Percentiles rank a stretch among this genome's conserved stretches.
Evolutionary conservation across 306 rosid genomes (phyloP).

Genomic region (Albizia julibrissin): DNA sequence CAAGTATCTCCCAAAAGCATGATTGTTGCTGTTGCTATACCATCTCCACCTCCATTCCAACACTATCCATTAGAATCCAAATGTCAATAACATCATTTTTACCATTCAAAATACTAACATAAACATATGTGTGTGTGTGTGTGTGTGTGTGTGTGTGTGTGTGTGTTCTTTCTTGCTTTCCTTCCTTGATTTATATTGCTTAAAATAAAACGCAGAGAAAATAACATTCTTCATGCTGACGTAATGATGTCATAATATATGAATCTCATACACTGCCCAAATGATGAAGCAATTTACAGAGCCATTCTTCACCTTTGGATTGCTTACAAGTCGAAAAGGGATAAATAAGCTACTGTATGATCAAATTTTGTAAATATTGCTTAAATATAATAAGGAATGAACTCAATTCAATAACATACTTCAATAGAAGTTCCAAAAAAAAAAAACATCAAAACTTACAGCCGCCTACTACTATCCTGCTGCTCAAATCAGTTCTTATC

Average conservation of each 20-base stretch:
- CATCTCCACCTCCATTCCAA: slow-evolving; percentile 98
- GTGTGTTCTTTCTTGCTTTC: not conserved
- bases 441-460: not conserved
- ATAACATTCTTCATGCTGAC: not conserved
- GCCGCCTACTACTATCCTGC: not conserved
- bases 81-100: not conserved
- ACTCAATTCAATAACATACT: not conserved
- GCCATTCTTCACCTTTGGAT: not conserved
- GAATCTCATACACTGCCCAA: not conserved
- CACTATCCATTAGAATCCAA: slow-evolving; percentile 52
- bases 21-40: slow-evolving; percentile 91
- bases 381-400: not conserved
- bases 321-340: not conserved
- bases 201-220: not conserved
- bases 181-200: not conserved
- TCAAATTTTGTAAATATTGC: not conserved
- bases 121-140: not conserved
- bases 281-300: not conserved
- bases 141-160: no score
- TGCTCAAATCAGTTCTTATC: not conserved
- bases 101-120: not conserved
- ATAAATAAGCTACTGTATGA: not conserved
- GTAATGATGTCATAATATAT: not conserved
- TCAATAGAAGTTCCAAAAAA: not conserved
- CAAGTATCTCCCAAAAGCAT: slow-evolving; percentile 98